Conservation (phyloP, 192 early-diverging fungal genomes). For the Anaeromyces robustus region DNA sequence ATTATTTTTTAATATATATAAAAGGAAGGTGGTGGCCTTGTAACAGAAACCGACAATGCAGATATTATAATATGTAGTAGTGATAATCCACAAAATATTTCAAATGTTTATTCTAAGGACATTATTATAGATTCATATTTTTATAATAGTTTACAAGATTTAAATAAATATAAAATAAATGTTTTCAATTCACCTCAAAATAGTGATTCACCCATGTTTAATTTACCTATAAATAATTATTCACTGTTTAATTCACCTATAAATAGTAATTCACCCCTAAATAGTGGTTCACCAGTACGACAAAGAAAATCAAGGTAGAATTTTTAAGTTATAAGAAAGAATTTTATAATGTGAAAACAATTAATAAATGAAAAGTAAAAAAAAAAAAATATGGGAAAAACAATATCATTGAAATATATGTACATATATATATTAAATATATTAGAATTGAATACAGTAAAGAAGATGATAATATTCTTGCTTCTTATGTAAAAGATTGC, state of each 20-base stretch:
- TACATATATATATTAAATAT: too few relatives aligned
- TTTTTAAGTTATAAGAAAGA: too few relatives aligned
- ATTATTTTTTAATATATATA: background rate
- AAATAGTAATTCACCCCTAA: too few relatives aligned
- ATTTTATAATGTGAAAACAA: too few relatives aligned
- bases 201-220: too few relatives aligned
- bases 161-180: background rate
- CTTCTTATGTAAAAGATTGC: background rate
- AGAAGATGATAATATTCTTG: background rate
- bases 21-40: background rate
- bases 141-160: background rate
- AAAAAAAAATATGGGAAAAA: too few relatives aligned
- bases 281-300: too few relatives aligned
- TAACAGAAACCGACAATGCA: background rate
- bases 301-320: too few relatives aligned
- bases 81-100: background rate
- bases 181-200: background rate
- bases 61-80: background rate
- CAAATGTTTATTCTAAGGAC: background rate
- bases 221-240: too few relatives aligned
- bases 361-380: too few relatives aligned
- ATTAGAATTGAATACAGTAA: background rate
- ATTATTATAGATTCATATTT: background rate
- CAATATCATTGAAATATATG: too few relatives aligned
- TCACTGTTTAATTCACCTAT: too few relatives aligned